Conservation (phyloP, 768 basidiomycete genomes). For the Serpula lacrymans region DNA sequence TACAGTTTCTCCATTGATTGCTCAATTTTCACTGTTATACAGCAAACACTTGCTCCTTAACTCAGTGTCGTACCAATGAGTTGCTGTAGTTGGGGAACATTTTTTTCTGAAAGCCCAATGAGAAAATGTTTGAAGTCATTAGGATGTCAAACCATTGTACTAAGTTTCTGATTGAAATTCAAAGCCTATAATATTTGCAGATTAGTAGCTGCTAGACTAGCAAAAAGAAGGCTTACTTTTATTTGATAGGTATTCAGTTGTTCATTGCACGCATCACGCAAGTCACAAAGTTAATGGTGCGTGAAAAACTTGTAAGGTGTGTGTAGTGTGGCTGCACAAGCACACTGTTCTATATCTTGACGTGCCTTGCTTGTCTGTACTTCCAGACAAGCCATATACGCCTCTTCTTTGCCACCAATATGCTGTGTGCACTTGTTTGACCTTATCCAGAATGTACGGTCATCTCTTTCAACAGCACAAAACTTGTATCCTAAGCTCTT, state of each 20-base stretch:
- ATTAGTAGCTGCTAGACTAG: background rate
- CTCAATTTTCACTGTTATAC: constrained; percentile 7
- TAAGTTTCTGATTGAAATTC: background rate
- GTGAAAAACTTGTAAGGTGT: too few relatives aligned
- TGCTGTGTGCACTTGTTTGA: too few relatives aligned
- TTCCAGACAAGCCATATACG: too few relatives aligned
- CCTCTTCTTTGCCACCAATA: too few relatives aligned
- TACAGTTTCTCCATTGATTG: constrained; percentile 1
- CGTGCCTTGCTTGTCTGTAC: too few relatives aligned
- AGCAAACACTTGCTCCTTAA: constrained; percentile 7
- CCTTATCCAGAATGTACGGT: too few relatives aligned
- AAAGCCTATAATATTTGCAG: background rate
- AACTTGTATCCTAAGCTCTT: too few relatives aligned
- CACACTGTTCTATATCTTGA: too few relatives aligned
- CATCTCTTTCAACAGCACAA: too few relatives aligned
- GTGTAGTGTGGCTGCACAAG: too few relatives aligned
- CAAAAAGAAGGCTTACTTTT: background rate
- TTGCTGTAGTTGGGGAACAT: background rate
- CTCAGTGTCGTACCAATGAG: background rate
- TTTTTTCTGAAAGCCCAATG: constrained; percentile 2
- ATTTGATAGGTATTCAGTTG: background rate
- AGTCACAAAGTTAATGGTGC: background rate
- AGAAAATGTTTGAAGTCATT: background rate
- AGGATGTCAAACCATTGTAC: background rate
- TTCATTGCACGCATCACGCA: background rate